These are phyloP conservation scores for Perilla frutescens DNA, from an alignment of 257 asterid species.

Conservation along the genomic window DNA sequence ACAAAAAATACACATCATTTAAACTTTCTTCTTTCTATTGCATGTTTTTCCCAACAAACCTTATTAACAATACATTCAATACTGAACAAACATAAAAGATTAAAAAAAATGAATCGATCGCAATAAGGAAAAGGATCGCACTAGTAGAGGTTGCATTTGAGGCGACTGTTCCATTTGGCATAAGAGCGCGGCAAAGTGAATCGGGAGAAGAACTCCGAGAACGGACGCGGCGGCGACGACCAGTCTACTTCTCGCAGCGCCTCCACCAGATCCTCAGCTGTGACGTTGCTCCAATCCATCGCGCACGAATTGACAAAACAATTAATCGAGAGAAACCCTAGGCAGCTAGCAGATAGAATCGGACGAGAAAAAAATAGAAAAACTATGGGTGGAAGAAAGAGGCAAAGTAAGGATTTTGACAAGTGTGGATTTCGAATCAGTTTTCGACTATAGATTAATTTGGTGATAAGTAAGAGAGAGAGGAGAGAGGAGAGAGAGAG, in stretches of 20 bases:
- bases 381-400: constrained; percentile 12
- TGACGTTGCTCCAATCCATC: constrained; percentile 97
- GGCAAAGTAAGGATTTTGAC: constrained; percentile 27
- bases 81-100: not conserved
- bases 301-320: constrained; percentile 22
- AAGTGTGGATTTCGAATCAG: constrained; percentile 29
- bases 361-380: not conserved
- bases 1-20: not conserved
- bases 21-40: not conserved
- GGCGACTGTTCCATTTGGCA: constrained; percentile 90
- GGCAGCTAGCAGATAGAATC: not conserved
- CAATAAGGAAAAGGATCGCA: constrained; percentile 36
- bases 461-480: constrained; percentile 17
- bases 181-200: constrained; percentile 78
- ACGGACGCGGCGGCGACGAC: constrained; percentile 90
- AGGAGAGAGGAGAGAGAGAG: not conserved
- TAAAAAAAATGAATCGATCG: constrained; percentile 22
- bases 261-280: constrained; percentile 83
- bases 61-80: not conserved
- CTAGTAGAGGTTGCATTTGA: constrained; percentile 95
- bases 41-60: constrained; percentile 3
- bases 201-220: constrained; percentile 78
- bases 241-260: constrained; percentile 95
- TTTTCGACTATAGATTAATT: constrained; percentile 13
- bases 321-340: constrained; percentile 45